A percentile compares a stretch with the other conserved stretches of the same genome.
These are phyloP conservation scores for Saccharomyces mikatae DNA, from an alignment of 805 yeast species.

Conservation along the genomic window DNA sequence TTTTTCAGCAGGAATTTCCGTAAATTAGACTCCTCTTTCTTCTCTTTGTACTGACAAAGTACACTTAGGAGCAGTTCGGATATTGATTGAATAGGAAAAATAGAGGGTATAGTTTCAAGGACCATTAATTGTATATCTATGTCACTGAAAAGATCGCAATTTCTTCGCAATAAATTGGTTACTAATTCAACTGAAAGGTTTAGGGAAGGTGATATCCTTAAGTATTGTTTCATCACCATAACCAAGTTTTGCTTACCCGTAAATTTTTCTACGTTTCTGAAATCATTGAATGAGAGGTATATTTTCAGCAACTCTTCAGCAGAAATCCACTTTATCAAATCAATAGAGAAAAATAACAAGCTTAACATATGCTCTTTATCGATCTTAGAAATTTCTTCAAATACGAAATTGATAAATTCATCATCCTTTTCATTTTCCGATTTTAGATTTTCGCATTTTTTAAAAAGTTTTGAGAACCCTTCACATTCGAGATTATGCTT, in stretches of 20 bases:
- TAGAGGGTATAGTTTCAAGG: constrained; percentile 14
- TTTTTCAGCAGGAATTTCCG: constrained; percentile 19
- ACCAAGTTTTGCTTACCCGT: constrained; percentile 10
- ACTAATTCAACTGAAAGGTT: constrained; percentile 8
- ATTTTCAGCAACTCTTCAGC: constrained; percentile 10
- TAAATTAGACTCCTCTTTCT: constrained; percentile 8
- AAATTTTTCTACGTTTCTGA: constrained; percentile 15
- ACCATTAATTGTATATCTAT: constrained; percentile 6
- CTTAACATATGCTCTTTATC: constrained; percentile 16
- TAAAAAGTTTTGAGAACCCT: neutral
- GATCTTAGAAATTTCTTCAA: constrained; percentile 9
- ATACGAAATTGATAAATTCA: neutral
- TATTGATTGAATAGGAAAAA: constrained; percentile 9
- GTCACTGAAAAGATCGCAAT: constrained; percentile 8
- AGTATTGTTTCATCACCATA: constrained; percentile 15
- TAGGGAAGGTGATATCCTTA: constrained; percentile 3
- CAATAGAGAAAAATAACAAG: constrained; percentile 4
- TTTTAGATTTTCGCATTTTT: constrained; percentile 5
- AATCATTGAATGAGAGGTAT: constrained; percentile 20
- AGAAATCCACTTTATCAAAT: constrained; percentile 1
- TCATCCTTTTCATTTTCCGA: constrained; percentile 1
- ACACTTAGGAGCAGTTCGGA: constrained; percentile 11
- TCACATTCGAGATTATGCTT: constrained; percentile 4
- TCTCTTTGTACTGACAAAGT: constrained; percentile 7
- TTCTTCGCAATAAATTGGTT: constrained; percentile 14